Base-by-base conservation (phyloP, 371 early-diverging fungal genomes). In the Circinella umbellata region DNA sequence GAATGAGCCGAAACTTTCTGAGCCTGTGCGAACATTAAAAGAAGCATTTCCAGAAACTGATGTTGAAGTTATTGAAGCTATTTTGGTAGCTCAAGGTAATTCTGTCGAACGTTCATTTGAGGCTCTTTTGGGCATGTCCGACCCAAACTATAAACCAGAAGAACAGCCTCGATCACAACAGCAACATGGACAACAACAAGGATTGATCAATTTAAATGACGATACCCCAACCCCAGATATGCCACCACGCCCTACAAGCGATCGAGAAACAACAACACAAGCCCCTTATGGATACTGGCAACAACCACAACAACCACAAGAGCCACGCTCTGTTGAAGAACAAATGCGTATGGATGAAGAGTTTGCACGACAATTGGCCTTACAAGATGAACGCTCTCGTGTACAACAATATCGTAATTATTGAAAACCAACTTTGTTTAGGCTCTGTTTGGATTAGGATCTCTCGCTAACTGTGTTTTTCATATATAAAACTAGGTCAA, bases 1-100 rank as follows among this genome's bases (percentile, higher is more conserved):
- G 35, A 39, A 37, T 54, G 36, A 36, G 67, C 39, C 42, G 38
- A 67, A 18, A 18, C 61, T 71, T 38, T 57, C 69, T 17, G 69
- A 47, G 27, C 46, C 62, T 60, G 60, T 74, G 49, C 74, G 71
- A 47, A 78, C 72, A 17, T 70, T 84, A 61, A 82, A 82, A 67
- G 85, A 84, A 69, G 85, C 85, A 0, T 84, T 84, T 57, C 85
- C 82, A 20, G 76, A 76, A 66, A 74, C 76, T 38, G 85, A 84
- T 60, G 68, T 74, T 35, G 85, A 82, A 14, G 70, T 84, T 15
- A 76, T 84, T 68, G 82, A 82, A 63, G 81, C 81, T 38, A 76
- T 84, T 64, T 69, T 84, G 49, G 78, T 75, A 49, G 69, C 76
- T 4, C 78, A 80, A 61, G 63, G 72, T 49, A 76, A 74, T 59